Evolutionary conservation across 495 filamentous ascomycete genomes (phyloP).

Genomic region (Talaromyces wortmannii): DNA sequence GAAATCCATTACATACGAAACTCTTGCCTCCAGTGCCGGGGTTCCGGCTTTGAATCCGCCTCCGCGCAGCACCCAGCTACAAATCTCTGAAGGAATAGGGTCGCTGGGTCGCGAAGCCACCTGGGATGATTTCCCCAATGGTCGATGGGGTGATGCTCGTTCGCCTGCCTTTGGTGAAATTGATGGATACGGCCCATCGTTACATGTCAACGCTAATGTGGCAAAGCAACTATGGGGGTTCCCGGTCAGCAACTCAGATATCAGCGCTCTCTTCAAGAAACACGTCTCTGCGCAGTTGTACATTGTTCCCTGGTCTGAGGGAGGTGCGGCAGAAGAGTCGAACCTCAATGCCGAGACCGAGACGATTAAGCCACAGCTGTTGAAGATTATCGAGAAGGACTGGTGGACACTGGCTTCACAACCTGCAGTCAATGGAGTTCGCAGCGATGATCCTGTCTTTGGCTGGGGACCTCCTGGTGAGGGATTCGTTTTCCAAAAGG

Average conservation of each 20-base stretch:
- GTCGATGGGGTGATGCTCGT: constrained; percentile 87
- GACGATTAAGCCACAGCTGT: constrained; percentile 65
- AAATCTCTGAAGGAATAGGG: constrained; percentile 88
- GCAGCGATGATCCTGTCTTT: constrained; percentile 69
- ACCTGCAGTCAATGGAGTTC: constrained; percentile 82
- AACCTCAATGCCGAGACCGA: constrained; percentile 69
- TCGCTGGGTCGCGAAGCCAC: constrained; percentile 91
- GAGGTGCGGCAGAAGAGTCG: constrained; percentile 52
- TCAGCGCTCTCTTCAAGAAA: constrained; percentile 69
- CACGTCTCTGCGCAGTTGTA: constrained; percentile 70
- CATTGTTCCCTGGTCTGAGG: constrained; percentile 88
- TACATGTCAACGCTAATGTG: constrained; percentile 73
- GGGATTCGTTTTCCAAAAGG: constrained; percentile 96
- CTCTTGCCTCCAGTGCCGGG: constrained; percentile 38
- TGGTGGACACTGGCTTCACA: constrained; percentile 98
- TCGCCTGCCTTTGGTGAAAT: constrained; percentile 92
- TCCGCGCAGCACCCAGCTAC: constrained; percentile 71
- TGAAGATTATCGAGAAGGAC: constrained; percentile 63
- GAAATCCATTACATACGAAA: constrained; percentile 44
- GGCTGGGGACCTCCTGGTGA: constrained; percentile 86
- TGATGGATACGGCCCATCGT: constrained; percentile 85
- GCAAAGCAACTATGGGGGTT: constrained; percentile 80
- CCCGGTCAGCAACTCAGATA: constrained; percentile 59
- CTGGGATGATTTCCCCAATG: constrained; percentile 98
- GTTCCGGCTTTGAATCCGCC: constrained; percentile 28